Evolutionary conservation across 2,329 filamentous ascomycete genomes (phyloP), one percentile per base, ranked within the genome.

Genomic region (Dactylellina drechsleri): DNA sequence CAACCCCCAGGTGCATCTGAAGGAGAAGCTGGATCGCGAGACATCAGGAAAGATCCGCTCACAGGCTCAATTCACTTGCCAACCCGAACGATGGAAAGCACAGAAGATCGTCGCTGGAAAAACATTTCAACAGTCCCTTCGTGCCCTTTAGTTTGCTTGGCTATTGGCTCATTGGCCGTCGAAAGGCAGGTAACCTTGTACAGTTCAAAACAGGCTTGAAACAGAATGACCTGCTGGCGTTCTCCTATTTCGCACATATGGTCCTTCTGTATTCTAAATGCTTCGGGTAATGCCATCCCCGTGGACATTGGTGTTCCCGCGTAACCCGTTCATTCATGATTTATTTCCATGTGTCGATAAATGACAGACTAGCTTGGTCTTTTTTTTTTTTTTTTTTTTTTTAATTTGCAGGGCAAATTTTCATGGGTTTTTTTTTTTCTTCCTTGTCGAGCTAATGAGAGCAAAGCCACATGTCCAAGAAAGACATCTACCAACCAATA

Each of bases 181-280:
- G 45, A 64, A 66, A 36, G 60, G 68, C n/a, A 57, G 57, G 56
- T 66, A 64, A 36, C 70, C 70, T 59, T 74, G 70, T 66, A 58
- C 41, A n/a, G 59, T 61, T 67, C 62, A 74, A 36, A 74, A 74
- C 70, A 67, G 18, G 70, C 62, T 74, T 74, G 70, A 74, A 74
- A 74, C 70, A 67, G 36, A 64, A 66, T 67, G 47, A 53, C 56
- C 70, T 52, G 62, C 64, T 74, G 70, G 20, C 53, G 20, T 74
- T 74, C 70, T 74, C 70, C 70, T 74, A 74, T 74, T 74, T 59
- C 64, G 70, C 57, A 67, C 56, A 64, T 47, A 47, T 56, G 20
- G 66, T 65, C 70, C 70, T 66, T 36, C 31, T 36, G 31, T 36
- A 36, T 36, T 36, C 31, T 36, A 10, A 56, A 52, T 53, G 61